Evolutionary conservation across 176 grass and related monocot species (phyloP), one percentile per base, ranked within the genome.

Genomic region (Cenchrus purpureus): DNA sequence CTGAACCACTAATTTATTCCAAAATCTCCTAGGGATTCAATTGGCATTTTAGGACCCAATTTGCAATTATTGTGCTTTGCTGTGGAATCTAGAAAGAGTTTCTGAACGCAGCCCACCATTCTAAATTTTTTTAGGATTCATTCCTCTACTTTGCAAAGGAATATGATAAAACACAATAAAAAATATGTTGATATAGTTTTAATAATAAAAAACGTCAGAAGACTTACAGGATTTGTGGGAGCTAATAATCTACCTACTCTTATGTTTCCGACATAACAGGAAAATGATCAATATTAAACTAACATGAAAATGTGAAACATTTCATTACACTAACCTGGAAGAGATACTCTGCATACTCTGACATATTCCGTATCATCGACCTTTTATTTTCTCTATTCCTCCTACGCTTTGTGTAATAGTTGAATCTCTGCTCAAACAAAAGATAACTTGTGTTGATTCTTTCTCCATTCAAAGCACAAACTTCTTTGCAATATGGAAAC

Each of bases 381-480:
- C 80, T 89, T 87, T 90, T 90, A 72, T 89, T 90, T 84, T 95
- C 93, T 70, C 74, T 91, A 68, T 97, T 93, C 88, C 65, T 92
- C 78, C 77, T 94, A 76, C 74, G 83, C 60, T 93, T 95, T 57
- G 70, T 84, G 64, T 95, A 94, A 80, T 83, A 85, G 82, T 84
- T 95, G 85, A 98, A 98, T 84, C 89, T 90, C 93, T 95, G 85
- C 42, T 48, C 43, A 91, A 77, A 59, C 42, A 74, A 79, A 68
- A 82, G 66, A 67, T 32, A 62, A 40, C 65, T 56, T 61, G 7
- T 50, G 45, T 90, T 37, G 37, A 34, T 71, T 79, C 59, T 85
- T 89, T 63, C 13, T 80, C 25, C 68, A 14, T 58, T 77, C 10
- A 40, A 56, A 68, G 57, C 57, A 83, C 6, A n/a, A 84, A 59